Evolutionary conservation across 192 early-diverging fungal genomes (phyloP).

Genomic region (Coemansia sp.): DNA sequence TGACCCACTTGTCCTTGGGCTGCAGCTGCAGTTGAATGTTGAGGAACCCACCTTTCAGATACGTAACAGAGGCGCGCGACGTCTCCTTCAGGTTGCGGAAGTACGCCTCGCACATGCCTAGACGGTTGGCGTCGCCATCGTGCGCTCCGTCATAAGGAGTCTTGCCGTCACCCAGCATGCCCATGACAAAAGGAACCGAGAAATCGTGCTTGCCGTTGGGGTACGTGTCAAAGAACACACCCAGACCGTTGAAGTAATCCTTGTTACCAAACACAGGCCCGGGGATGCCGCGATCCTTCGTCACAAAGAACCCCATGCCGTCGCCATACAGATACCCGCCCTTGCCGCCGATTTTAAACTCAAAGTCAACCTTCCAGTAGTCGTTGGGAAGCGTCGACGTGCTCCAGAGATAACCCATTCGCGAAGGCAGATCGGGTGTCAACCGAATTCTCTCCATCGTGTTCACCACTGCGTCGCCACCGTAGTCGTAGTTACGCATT

Average conservation of each 20-base stretch:
- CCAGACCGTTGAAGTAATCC: slow-evolving; percentile 88
- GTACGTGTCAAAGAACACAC: slow-evolving; percentile 97
- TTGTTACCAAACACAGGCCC: slow-evolving; percentile 89
- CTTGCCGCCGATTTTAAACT: slow-evolving; percentile 82
- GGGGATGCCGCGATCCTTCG: slow-evolving; percentile 61
- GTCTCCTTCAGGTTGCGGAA: slow-evolving; percentile 67
- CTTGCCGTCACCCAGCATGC: slow-evolving; percentile 90
- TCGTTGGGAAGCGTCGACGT: slow-evolving; percentile 30
- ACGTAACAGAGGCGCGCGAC: slow-evolving; percentile 69
- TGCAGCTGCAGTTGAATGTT: slow-evolving; percentile 55
- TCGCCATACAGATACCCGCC: slow-evolving; percentile 83
- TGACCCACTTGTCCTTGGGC: slow-evolving; percentile 66
- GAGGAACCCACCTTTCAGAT: slow-evolving; percentile 61
- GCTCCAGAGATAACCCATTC: slow-evolving; percentile 81
- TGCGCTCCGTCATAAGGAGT: slow-evolving; percentile 80
- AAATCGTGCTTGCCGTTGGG: slow-evolving; percentile 69
- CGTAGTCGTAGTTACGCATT: slow-evolving; percentile 93
- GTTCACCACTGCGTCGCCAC: slow-evolving; percentile 87
- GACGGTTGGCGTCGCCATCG: slow-evolving; percentile 73
- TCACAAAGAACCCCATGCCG: slow-evolving; percentile 95
- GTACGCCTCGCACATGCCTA: slow-evolving; percentile 71
- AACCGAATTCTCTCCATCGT: slow-evolving; percentile 83
- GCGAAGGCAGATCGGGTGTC: slow-evolving; percentile 76
- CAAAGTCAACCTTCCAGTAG: slow-evolving; percentile 80
- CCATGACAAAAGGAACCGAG: slow-evolving; percentile 85